Percentiles rank a stretch among this genome's conserved stretches.
Conservation (phyloP, 768 basidiomycete genomes). For the Psilocybe sp. region DNA sequence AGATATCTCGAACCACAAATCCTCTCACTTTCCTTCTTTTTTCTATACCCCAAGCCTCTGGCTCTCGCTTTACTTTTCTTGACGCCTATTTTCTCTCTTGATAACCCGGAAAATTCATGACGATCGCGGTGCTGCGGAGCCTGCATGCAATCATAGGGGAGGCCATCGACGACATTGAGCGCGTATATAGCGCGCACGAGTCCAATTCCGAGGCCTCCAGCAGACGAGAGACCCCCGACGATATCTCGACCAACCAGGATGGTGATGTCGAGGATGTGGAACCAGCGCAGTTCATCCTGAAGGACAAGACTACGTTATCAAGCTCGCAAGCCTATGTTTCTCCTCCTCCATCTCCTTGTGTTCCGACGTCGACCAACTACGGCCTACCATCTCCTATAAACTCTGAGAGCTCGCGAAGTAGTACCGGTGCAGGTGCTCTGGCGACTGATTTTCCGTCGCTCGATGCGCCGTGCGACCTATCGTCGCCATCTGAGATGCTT, state of each 20-base stretch:
- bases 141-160: conserved; percentile 66
- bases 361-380: conserved; percentile 5
- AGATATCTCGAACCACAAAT: conserved; percentile 7
- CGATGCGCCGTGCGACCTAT: conserved; percentile 42
- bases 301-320: conserved; percentile 4
- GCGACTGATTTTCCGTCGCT: conserved; percentile 57
- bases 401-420: conserved; percentile 19
- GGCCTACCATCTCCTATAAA: conserved; percentile 16
- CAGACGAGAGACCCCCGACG: not conserved
- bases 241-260: not conserved
- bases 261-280: conserved; percentile 1
- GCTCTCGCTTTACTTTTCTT: not conserved
- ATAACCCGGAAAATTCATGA: conserved; percentile 32
- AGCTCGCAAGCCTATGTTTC: conserved; percentile 27
- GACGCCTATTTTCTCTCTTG: conserved; percentile 1
- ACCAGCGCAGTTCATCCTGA: not conserved
- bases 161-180: conserved; percentile 67
- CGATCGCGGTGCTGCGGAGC: conserved; percentile 60
- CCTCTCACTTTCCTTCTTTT: conserved; percentile 9
- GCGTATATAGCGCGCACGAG: conserved; percentile 40
- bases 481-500: conserved; percentile 49
- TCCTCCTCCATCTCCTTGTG: conserved; percentile 30
- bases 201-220: not conserved
- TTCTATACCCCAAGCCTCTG: not conserved
- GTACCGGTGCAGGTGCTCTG: not conserved